phyloP scores from a whole-genome alignment of 2,329 filamentous ascomycete species.

The Fusarium papillatum region DNA sequence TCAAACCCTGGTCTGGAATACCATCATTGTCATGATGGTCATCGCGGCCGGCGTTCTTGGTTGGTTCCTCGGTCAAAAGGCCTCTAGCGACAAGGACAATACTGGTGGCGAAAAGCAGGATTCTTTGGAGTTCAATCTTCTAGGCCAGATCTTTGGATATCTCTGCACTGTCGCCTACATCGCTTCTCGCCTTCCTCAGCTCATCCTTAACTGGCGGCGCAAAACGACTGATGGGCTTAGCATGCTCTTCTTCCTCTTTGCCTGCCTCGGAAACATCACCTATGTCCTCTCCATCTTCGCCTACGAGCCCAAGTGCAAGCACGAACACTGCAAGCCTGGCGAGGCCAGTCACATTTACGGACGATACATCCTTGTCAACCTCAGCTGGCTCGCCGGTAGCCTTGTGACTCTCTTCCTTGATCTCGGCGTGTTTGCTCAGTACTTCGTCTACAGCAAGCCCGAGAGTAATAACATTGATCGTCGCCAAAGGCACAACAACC shows the following conservation, averaged over 20 bases:
- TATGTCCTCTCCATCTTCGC: constrained; percentile 94
- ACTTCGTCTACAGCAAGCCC: constrained; percentile 82
- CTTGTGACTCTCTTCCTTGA: constrained; percentile 90
- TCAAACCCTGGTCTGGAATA: constrained; percentile 79
- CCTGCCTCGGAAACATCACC: constrained; percentile 93
- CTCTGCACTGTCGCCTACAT: constrained; percentile 92
- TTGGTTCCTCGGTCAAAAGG: constrained; percentile 77
- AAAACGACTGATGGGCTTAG: constrained; percentile 95
- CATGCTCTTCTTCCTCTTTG: constrained; percentile 96
- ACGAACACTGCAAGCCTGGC: constrained; percentile 69
- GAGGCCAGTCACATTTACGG: constrained; percentile 79
- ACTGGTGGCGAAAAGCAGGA: constrained; percentile 56
- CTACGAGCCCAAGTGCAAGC: constrained; percentile 81
- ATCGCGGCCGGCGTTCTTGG: constrained; percentile 86
- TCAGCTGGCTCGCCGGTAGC: constrained; percentile 92
- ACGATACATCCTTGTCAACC: constrained; percentile 88
- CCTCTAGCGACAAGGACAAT: constrained; percentile 55
- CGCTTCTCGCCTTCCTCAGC: constrained; percentile 88
- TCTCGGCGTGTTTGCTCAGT: constrained; percentile 89
- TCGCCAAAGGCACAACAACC: constrained; percentile 20
- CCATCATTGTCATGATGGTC: constrained; percentile 82
- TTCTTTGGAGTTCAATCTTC: constrained; percentile 76
- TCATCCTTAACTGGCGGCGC: constrained; percentile 91
- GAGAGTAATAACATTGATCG: constrained; percentile 47
- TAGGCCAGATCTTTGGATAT: constrained; percentile 94